Conservation (phyloP, 805 yeast genomes). For the Lipomyces mesembrius region DNA sequence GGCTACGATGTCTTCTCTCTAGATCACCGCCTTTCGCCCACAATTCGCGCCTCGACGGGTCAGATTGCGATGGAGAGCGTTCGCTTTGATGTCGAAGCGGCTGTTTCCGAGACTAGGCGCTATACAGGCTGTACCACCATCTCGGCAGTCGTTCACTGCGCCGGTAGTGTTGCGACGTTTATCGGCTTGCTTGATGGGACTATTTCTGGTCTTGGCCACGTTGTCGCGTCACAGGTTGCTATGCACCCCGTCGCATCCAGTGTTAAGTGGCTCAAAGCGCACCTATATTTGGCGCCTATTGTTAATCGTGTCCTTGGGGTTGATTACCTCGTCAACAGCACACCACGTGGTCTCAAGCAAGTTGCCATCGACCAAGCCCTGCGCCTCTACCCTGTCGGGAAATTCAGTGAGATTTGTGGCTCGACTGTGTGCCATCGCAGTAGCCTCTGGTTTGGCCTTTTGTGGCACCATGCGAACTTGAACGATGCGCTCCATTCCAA, state of each 20-base stretch:
- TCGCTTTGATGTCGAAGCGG: slow-evolving; percentile 1
- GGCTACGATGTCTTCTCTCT: not conserved
- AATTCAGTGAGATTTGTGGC: slow-evolving; percentile 2
- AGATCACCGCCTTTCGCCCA: slow-evolving; percentile 1
- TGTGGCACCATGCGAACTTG: not conserved
- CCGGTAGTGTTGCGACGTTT: not conserved
- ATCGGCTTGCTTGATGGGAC: not conserved
- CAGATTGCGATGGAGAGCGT: slow-evolving; percentile 4
- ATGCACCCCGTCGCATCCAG: not conserved
- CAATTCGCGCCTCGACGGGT: not conserved
- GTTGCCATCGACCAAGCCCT: not conserved
- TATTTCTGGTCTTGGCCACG: not conserved
- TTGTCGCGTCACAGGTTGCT: slow-evolving; percentile 1
- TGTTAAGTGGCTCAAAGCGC: not conserved
- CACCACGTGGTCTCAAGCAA: not conserved
- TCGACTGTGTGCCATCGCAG: slow-evolving; percentile 1
- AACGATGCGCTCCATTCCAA: slow-evolving; percentile 1
- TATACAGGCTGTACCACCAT: not conserved
- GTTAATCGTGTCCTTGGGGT: not conserved
- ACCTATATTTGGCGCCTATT: not conserved
- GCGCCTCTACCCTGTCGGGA: not conserved
- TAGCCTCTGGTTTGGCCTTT: not conserved
- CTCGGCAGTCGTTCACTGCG: not conserved
- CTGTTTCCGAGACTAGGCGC: not conserved
- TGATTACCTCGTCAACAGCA: not conserved